Conservation (phyloP, 2,329 filamentous ascomycete genomes). For the Exserohilum rostratum region DNA sequence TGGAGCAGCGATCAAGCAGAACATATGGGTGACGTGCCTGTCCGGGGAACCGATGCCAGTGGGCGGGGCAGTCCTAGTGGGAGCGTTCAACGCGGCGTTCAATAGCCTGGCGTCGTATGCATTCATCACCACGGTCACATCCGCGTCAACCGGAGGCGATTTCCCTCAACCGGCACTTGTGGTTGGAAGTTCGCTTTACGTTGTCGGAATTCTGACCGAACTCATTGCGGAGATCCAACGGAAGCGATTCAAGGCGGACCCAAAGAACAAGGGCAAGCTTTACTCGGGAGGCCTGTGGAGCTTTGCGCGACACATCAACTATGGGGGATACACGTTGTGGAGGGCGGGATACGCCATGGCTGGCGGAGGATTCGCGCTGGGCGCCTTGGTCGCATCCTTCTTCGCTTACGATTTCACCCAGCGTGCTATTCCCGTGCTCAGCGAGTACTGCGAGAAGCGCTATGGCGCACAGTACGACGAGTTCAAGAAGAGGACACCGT, state of each 20-base stretch:
- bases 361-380: slow-evolving; percentile 56
- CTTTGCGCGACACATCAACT: slow-evolving; percentile 61
- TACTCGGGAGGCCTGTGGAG: slow-evolving; percentile 59
- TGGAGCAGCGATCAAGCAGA: slow-evolving; percentile 62
- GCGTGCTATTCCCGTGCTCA: slow-evolving; percentile 55
- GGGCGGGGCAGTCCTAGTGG: slow-evolving; percentile 52
- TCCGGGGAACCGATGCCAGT: slow-evolving; percentile 59
- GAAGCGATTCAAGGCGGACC: slow-evolving; percentile 57
- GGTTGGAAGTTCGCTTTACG: slow-evolving; percentile 58
- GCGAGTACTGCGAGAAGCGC: slow-evolving; percentile 55
- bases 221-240: slow-evolving; percentile 64
- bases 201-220: slow-evolving; percentile 61
- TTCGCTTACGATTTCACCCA: slow-evolving; percentile 55
- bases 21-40: slow-evolving; percentile 58
- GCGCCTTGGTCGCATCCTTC: slow-evolving; percentile 49
- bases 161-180: slow-evolving; percentile 53
- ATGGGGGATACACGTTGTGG: slow-evolving; percentile 61
- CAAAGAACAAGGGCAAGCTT: slow-evolving; percentile 59
- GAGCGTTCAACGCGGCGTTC: slow-evolving; percentile 59
- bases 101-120: slow-evolving; percentile 64
- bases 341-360: slow-evolving; percentile 57
- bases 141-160: slow-evolving; percentile 48
- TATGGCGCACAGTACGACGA: slow-evolving; percentile 51
- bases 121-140: slow-evolving; percentile 58
- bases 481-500: slow-evolving; percentile 51